A percentile compares a stretch with the other conserved stretches of the same genome.
Evolutionary conservation across 2,329 filamentous ascomycete genomes (phyloP).

Genomic region (Hypoxylon rubiginosum): DNA sequence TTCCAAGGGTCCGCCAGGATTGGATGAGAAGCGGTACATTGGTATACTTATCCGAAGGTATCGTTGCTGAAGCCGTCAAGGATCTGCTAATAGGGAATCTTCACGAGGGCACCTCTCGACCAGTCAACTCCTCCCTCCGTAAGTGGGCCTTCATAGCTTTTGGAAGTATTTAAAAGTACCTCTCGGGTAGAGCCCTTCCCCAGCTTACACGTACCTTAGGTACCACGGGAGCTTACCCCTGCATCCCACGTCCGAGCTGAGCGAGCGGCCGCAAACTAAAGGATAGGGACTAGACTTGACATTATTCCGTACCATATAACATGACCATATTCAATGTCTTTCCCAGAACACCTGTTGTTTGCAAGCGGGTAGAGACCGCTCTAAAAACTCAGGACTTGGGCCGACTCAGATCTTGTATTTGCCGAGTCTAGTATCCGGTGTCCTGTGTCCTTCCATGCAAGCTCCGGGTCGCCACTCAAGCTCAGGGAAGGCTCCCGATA

Average conservation of each 20-base stretch:
- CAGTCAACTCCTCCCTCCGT: not conserved
- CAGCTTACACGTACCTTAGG: conserved; percentile 5
- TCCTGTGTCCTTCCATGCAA: not conserved
- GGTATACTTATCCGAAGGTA: conserved; percentile 1
- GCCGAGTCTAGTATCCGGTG: not conserved
- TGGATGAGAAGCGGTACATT: not conserved
- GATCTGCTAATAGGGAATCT: conserved; percentile 1
- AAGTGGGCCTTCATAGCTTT: not conserved
- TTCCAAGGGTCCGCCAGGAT: not conserved
- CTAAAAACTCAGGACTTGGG: not conserved
- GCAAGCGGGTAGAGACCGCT: not conserved
- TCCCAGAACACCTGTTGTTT: not conserved
- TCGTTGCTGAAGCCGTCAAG: conserved; percentile 13
- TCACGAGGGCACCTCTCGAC: not conserved
- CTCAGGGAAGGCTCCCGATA: not conserved
- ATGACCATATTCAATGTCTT: not conserved
- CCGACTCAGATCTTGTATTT: no score
- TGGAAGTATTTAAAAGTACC: conserved; percentile 21
- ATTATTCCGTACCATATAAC: no score
- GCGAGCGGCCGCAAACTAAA: conserved; percentile 9
- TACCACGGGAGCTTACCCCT: conserved; percentile 27
- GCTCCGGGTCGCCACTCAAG: not conserved
- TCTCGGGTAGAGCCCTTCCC: conserved; percentile 11
- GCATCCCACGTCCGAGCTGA: conserved; percentile 25
- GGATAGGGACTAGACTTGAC: not conserved